Base-by-base conservation (phyloP, 2,329 filamentous ascomycete species). In the Geoglossum cookeanum region DNA sequence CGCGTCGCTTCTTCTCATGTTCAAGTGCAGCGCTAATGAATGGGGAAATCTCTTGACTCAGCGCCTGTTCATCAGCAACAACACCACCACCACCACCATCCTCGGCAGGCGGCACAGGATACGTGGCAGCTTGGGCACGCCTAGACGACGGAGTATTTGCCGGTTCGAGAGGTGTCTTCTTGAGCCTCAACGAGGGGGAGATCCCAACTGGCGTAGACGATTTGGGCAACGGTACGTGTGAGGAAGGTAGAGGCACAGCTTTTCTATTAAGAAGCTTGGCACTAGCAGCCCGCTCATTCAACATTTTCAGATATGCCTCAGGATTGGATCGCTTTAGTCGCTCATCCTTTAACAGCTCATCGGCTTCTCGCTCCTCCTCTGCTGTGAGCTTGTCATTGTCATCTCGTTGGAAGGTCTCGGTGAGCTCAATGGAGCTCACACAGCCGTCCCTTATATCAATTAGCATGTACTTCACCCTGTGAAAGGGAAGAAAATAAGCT, bases 381-480 rank as follows among this genome's bases (percentile, higher is more conserved):
- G 73, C 71, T 0, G 80, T 81, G 27, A 90, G 67, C 11, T 75
- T 74, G 55, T 81, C 79, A 9, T 77, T 70, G 58, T 85, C 83
- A 61, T 89, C 83, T 61, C 79, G 75, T 61, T 85, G 81, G 61
- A 88, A 87, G 0, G 83, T 83, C 62, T 91, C 84, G 0, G 83
- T 85, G 44, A 83, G 76, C 2, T 78, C 74, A 58, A 91, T 81
- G 1, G 71, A 71, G 11, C 74, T 69, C 53, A 86, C 77, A 15
- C 33, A 45, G 11, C 37, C 13, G 27, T 47, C 30, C 7, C 57
- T 58, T 17, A 13, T n/a, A 22, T 11, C 9, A 45, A 13, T 57
- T 51, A 57, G 7, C 53, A 73, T 68, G 55, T 63, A 55, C 15
- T 60, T 52, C 6, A n/a, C 5, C 8, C n/a, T 62, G 58, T 8